Conservation (phyloP, 1,284 basidiomycete genomes). For the Leccinum pallidistipes region DNA sequence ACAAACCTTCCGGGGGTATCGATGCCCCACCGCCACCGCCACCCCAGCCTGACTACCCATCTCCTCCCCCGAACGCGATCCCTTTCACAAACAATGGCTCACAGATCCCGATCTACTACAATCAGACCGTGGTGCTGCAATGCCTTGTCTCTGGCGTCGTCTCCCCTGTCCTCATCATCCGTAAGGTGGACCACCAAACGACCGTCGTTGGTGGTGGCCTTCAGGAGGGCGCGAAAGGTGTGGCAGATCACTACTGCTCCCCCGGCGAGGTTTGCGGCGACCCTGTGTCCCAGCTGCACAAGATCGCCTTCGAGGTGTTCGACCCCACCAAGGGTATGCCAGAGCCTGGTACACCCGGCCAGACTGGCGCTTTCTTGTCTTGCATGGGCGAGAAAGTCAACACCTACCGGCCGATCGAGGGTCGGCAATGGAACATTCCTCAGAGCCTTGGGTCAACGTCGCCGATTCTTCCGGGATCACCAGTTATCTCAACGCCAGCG, state of each 20-base stretch:
- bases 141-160: slow-evolving; percentile 93
- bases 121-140: slow-evolving; percentile 93
- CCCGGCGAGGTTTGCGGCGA: slow-evolving; percentile 90
- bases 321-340: slow-evolving; percentile 66
- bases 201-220: slow-evolving; percentile 87
- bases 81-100: slow-evolving; percentile 77
- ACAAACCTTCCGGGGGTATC: slow-evolving; percentile 72
- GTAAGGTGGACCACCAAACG: slow-evolving; percentile 90
- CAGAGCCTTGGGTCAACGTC: slow-evolving; percentile 51
- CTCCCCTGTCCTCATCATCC: slow-evolving; percentile 90
- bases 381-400: slow-evolving; percentile 90
- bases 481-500: slow-evolving; percentile 61
- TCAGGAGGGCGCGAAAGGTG: slow-evolving; percentile 78
- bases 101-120: slow-evolving; percentile 89
- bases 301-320: slow-evolving; percentile 90
- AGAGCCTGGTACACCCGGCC: slow-evolving; percentile 70
- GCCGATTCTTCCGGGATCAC: slow-evolving; percentile 65
- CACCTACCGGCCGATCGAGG: slow-evolving; percentile 82
- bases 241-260: slow-evolving; percentile 77
- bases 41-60: slow-evolving; percentile 82
- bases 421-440: slow-evolving; percentile 65
- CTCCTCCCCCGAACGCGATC: slow-evolving; percentile 87
- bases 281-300: slow-evolving; percentile 93
- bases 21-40: slow-evolving; percentile 76
- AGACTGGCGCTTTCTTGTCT: slow-evolving; percentile 77